A percentile compares a stretch with the other conserved stretches of the same genome.
phyloP scores from a whole-genome alignment of 2,329 filamentous ascomycete species.

The Cladophialophora exuberans region DNA sequence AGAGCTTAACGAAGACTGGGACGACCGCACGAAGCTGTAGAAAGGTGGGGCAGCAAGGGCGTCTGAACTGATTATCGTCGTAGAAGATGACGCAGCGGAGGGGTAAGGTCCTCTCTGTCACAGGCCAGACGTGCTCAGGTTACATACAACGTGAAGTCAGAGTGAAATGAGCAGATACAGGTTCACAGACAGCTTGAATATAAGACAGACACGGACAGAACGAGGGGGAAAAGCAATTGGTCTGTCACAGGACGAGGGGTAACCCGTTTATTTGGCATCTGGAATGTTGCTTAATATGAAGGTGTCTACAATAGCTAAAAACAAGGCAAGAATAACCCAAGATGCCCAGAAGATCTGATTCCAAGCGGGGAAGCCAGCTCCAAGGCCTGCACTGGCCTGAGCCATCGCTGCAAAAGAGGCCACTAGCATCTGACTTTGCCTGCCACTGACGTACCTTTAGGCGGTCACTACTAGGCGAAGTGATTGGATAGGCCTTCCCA shows the following conservation, averaged over 20 bases:
- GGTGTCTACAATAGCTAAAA: not conserved
- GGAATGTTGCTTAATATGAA: constrained; percentile 1
- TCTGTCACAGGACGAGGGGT: not conserved
- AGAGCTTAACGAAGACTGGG: constrained; percentile 8
- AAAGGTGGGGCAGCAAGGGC: constrained; percentile 10
- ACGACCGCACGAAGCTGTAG: constrained; percentile 2
- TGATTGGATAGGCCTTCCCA: not conserved
- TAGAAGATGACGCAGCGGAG: constrained; percentile 29
- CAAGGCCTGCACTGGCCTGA: not conserved
- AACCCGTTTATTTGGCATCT: not conserved
- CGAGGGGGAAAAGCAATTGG: not conserved
- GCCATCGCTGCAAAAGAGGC: not conserved
- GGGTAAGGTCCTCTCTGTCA: constrained; percentile 10
- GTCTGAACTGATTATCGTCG: no score
- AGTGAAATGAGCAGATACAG: constrained; percentile 7
- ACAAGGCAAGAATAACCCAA: constrained; percentile 15
- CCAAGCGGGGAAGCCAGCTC: not conserved
- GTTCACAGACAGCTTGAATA: constrained; percentile 1
- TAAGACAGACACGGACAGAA: constrained; percentile 3
- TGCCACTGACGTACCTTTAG: not conserved
- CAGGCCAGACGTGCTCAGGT: not conserved
- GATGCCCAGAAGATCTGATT: not conserved
- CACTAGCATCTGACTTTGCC: no score
- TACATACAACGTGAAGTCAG: constrained; percentile 12
- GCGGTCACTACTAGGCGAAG: not conserved